These are phyloP conservation scores for Geotrichum cucujoidarum DNA, from an alignment of 1,139 yeast species.

Conservation along the genomic window DNA sequence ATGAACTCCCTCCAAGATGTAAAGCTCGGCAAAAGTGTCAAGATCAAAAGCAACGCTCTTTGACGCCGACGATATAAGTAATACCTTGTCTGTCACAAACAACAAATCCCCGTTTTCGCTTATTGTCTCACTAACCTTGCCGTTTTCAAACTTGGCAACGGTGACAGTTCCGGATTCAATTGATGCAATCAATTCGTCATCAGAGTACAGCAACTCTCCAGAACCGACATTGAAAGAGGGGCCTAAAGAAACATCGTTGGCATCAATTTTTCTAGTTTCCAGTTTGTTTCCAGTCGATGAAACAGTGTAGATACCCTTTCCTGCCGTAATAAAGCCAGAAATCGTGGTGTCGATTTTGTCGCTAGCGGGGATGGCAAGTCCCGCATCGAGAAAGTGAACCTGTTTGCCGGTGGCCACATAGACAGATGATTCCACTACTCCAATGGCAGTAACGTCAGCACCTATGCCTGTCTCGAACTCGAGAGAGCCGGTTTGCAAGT, in stretches of 20 bases:
- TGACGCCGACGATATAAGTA: not conserved
- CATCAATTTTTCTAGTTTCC: not conserved
- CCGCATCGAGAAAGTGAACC: conserved; percentile 10
- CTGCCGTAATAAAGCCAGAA: not conserved
- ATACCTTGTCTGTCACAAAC: not conserved
- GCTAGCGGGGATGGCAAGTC: too few species aligned
- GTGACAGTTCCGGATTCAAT: conserved; percentile 7
- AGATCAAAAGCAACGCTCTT: conserved; percentile 4
- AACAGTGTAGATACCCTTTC: not conserved
- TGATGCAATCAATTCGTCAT: not conserved
- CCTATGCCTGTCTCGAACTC: conserved; percentile 20
- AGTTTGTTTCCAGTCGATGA: conserved; percentile 3
- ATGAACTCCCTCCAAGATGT: not conserved
- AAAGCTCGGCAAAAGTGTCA: conserved; percentile 7
- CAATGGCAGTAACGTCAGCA: conserved; percentile 11
- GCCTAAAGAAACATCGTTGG: not conserved
- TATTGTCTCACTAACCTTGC: conserved; percentile 4
- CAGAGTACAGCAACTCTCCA: conserved; percentile 8
- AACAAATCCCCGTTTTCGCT: not conserved
- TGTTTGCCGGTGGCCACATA: conserved; percentile 9
- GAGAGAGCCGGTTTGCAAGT: conserved; percentile 19
- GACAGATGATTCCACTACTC: not conserved
- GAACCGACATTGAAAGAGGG: conserved; percentile 3
- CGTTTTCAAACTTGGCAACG: conserved; percentile 11
- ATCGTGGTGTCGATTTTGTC: too few species aligned